phyloP scores from a whole-genome alignment of 768 basidiomycete species.

The Pluteus cervinus region DNA sequence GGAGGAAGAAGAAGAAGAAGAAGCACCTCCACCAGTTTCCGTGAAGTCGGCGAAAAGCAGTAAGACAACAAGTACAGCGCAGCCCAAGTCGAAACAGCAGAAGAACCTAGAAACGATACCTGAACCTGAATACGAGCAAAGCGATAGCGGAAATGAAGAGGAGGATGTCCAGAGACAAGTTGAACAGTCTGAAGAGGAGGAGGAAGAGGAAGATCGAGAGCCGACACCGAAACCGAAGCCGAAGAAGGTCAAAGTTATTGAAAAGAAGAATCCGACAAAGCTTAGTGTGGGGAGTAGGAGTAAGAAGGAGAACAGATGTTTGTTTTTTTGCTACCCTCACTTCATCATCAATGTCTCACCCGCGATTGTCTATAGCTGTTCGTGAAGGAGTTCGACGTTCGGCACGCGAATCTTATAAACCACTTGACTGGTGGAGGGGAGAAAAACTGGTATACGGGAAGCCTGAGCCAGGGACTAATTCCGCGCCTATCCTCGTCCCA shows the following conservation, averaged over 20 bases:
- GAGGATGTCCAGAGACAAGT: conserved; percentile 28
- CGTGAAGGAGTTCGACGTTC: conserved; percentile 65
- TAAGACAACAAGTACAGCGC: conserved; percentile 34
- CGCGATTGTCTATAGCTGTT: conserved; percentile 16
- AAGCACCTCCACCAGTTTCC: conserved; percentile 13
- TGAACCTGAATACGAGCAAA: conserved; percentile 18
- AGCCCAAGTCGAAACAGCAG: conserved; percentile 20
- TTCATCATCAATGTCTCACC: background rate
- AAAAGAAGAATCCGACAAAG: conserved; percentile 15
- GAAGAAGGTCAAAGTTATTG: conserved; percentile 28
- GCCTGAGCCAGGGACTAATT: conserved; percentile 19
- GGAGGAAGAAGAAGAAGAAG: conserved; percentile 23
- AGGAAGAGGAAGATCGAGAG: conserved; percentile 21
- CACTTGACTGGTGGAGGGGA: conserved; percentile 90
- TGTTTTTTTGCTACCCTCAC: conserved; percentile 5
- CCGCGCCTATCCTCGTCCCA: conserved; percentile 48
- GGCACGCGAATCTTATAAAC: conserved; percentile 57
- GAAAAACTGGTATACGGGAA: conserved; percentile 84
- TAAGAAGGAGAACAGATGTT: conserved; percentile 39
- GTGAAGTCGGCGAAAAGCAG: conserved; percentile 6
- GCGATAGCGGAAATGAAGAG: conserved; percentile 32
- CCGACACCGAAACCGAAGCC: conserved; percentile 21
- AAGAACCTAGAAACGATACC: conserved; percentile 7
- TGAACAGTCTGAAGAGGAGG: conserved; percentile 25
- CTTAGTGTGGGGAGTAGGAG: conserved; percentile 15